These are phyloP conservation scores for Wolfiporia cocos DNA, from an alignment of 1,284 basidiomycete species.

Conservation along the genomic window DNA sequence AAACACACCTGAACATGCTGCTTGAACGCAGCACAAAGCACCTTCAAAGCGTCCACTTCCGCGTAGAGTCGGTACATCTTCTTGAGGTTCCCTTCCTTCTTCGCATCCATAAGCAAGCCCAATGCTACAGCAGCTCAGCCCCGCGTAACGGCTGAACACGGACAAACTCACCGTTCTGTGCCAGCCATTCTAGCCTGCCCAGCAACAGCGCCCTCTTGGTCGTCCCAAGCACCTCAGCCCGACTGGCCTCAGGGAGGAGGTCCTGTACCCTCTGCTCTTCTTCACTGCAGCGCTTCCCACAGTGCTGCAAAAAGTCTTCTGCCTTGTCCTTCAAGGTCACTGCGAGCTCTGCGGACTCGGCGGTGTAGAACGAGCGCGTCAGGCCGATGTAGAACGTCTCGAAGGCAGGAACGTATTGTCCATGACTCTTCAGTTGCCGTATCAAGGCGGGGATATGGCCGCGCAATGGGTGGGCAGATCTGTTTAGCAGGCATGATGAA, in stretches of 20 bases:
- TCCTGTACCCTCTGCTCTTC: constrained; percentile 50
- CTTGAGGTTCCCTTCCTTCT: constrained; percentile 43
- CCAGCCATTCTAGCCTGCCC: constrained; percentile 50
- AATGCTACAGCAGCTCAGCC: constrained; percentile 37
- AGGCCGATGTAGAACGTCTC: constrained; percentile 46
- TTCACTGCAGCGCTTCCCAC: constrained; percentile 40
- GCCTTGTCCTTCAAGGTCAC: constrained; percentile 38
- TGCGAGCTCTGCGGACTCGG: constrained; percentile 39
- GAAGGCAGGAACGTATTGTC: constrained; percentile 46
- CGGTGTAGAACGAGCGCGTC: constrained; percentile 46
- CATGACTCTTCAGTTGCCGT: constrained; percentile 45
- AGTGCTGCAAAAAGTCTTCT: constrained; percentile 48
- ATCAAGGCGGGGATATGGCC: constrained; percentile 41
- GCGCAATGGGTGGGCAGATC: constrained; percentile 27
- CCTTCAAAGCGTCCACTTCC: constrained; percentile 49
- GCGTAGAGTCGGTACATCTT: constrained; percentile 61
- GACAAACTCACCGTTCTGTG: constrained; percentile 47
- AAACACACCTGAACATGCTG: constrained; percentile 44
- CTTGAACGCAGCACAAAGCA: constrained; percentile 61
- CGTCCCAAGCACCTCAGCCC: constrained; percentile 40
- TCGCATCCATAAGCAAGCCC: constrained; percentile 47
- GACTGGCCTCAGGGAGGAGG: constrained; percentile 46
- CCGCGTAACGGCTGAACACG: not conserved
- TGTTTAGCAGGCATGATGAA: constrained; percentile 7
- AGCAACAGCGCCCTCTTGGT: constrained; percentile 49